A percentile compares a stretch with the other conserved stretches of the same genome.
phyloP scores from a whole-genome alignment of 768 basidiomycete genomes.

The Mycena vitilis region DNA sequence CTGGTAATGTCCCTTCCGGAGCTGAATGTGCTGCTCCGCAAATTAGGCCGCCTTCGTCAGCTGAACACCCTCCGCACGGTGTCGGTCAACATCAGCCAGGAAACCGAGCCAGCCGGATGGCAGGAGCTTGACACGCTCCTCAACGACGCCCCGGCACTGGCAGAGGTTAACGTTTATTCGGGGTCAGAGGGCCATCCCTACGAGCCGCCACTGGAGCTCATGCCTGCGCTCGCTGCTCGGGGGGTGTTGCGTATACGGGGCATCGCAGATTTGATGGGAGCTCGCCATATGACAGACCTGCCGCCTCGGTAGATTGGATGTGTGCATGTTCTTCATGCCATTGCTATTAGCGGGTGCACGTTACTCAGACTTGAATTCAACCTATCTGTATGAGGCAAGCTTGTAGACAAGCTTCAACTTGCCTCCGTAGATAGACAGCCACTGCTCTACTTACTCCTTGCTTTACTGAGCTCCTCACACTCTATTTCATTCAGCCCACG shows the following conservation, averaged over 20 bases:
- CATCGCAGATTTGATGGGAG: too few relatives aligned
- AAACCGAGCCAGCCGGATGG: conserved; percentile 17
- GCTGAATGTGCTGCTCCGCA: conserved; percentile 9
- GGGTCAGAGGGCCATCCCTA: conserved; percentile 4
- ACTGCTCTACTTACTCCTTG: too few relatives aligned
- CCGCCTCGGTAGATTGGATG: too few relatives aligned
- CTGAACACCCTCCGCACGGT: conserved; percentile 6
- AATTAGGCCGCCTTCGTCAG: conserved; percentile 7
- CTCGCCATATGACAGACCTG: too few relatives aligned
- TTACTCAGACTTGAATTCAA: too few relatives aligned
- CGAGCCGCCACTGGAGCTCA: conserved; percentile 7
- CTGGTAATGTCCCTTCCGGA: conserved; percentile 5
- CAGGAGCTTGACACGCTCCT: conserved; percentile 17
- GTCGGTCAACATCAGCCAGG: conserved; percentile 18
- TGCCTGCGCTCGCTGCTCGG: conserved; percentile 3
- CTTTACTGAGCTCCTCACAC: too few relatives aligned
- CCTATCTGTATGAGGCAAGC: too few relatives aligned
- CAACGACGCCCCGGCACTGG: background rate
- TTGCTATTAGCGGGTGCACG: too few relatives aligned
- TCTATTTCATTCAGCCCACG: too few relatives aligned
- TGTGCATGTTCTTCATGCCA: too few relatives aligned
- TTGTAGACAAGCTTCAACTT: too few relatives aligned
- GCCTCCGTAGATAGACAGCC: too few relatives aligned
- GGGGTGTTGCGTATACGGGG: background rate
- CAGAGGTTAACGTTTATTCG: conserved; percentile 5